Evolutionary conservation across 345 rosid genomes (phyloP), one percentile per base, ranked within the genome.

Genomic region (Populus ilicifolia): DNA sequence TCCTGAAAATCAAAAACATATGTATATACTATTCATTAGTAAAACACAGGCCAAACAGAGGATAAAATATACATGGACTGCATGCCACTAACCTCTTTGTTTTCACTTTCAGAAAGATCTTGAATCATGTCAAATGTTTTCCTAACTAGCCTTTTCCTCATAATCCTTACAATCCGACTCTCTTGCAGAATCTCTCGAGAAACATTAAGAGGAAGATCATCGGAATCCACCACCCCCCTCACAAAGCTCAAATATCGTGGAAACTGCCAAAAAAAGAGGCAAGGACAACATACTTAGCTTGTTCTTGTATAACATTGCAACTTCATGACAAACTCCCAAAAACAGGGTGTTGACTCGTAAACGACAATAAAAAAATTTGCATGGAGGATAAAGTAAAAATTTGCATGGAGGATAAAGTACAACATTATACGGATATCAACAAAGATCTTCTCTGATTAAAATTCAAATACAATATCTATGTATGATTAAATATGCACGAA

Each of bases 131-230:
- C 99, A 62, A 96, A 96, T 1, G 99, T 85, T 81, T 96, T 96
- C 78, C 99, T 88, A 36, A 96, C 97, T 41, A 96, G 95, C 81
- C 99, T 87, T 89, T 96, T 96, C 74, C 99, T 92, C 98, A 96
- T 96, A 79, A 96, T 93, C 79, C 99, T 90, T 39, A 93, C 99
- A 79, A 83, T 83, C 36, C 83, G 71, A 39, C 85, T 83, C 84
- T 96, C 99, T 88, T 96, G 98, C 80, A 96, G 97, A 83, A 96
- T 94, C 81, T 96, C 98, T 69, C 98, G 87, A 39, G 99, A 96
- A 39, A 96, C 99, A 65, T 94, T 96, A 33, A 96, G 97, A 73
- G 99, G 98, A 84, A 96, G 98, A 82, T 96, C 98, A 36, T 96
- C 72, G 0, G 98, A 96, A 83, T 96, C 99, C 54, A 96, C 94